Evolutionary conservation across 768 basidiomycete species (phyloP).

Genomic region (Naganishia onofrii): DNA sequence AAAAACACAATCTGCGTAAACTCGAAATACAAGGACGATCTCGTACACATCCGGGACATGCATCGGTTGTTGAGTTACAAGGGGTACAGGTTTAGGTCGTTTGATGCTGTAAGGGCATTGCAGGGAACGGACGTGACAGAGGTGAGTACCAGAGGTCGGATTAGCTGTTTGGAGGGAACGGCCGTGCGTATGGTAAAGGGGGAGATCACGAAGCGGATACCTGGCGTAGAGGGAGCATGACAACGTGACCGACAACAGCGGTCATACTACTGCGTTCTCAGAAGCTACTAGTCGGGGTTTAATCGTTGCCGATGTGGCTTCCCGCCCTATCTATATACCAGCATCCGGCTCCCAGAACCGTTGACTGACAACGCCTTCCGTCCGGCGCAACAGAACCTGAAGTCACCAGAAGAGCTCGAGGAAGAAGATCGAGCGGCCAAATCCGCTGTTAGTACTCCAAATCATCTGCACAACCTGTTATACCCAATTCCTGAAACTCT

Average conservation of each 20-base stretch:
- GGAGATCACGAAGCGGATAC: too few species aligned
- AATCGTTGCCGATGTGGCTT: too few species aligned
- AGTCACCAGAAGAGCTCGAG: slow-evolving; percentile 93
- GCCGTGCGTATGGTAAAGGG: too few species aligned
- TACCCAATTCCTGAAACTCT: neutral
- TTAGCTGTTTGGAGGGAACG: too few species aligned
- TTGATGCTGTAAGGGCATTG: slow-evolving; percentile 51
- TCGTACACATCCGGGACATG: slow-evolving; percentile 98
- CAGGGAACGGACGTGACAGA: slow-evolving; percentile 53
- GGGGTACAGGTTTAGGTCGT: slow-evolving; percentile 58
- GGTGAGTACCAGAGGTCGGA: slow-evolving; percentile 37
- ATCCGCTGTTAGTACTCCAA: slow-evolving; percentile 60
- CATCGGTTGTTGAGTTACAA: slow-evolving; percentile 90
- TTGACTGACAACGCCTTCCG: neutral
- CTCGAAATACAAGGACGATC: slow-evolving; percentile 90
- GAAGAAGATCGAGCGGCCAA: slow-evolving; percentile 92
- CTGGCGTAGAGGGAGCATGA: too few species aligned
- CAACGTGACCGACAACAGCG: too few species aligned
- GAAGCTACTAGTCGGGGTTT: too few species aligned
- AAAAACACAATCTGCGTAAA: slow-evolving; percentile 86
- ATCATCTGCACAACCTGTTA: neutral
- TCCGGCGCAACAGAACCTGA: slow-evolving; percentile 69
- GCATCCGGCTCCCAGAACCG: too few species aligned
- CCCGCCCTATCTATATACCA: too few species aligned
- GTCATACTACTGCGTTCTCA: too few species aligned